Percentiles rank a stretch among this genome's conserved stretches.
phyloP scores from a whole-genome alignment of 371 early-diverging fungal species.

The Mortierella polycephala region DNA sequence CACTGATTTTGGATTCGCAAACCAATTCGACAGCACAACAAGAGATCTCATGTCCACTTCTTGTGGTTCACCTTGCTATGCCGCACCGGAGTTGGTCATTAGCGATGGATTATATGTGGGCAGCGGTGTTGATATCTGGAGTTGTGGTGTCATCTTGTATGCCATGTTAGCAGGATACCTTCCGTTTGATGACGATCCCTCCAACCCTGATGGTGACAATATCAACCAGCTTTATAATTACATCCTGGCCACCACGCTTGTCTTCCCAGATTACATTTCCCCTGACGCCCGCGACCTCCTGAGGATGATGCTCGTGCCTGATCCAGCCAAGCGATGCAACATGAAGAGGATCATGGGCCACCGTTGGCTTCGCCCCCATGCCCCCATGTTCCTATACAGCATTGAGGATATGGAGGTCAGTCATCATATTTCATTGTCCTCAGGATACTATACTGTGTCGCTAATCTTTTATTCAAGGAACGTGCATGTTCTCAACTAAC shows the following conservation, averaged over 20 bases:
- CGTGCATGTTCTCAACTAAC: background rate
- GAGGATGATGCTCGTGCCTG: constrained; percentile 91
- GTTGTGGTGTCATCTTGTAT: constrained; percentile 94
- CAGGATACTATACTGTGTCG: too few species aligned
- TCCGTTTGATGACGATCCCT: constrained; percentile 99
- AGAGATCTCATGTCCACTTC: constrained; percentile 88
- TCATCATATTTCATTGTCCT: background rate
- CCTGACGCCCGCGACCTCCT: constrained; percentile 85
- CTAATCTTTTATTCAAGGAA: too few species aligned
- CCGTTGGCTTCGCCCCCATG: constrained; percentile 69
- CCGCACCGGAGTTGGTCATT: constrained; percentile 97
- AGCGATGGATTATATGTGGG: constrained; percentile 96
- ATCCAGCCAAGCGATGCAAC: constrained; percentile 87
- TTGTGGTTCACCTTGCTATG: constrained; percentile 98
- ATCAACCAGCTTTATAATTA: constrained; percentile 96
- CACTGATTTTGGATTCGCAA: constrained; percentile 99
- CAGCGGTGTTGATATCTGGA: constrained; percentile 96
- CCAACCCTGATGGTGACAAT: constrained; percentile 96
- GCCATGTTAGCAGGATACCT: constrained; percentile 98
- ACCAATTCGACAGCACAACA: constrained; percentile 78
- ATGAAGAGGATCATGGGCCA: constrained; percentile 91
- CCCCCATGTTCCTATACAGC: constrained; percentile 57
- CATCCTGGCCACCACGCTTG: constrained; percentile 89
- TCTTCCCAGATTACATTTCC: constrained; percentile 91
- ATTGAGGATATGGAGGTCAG: constrained; percentile 56